phyloP scores from a whole-genome alignment of 305 asterid genomes.

The Salvia sclarea region DNA sequence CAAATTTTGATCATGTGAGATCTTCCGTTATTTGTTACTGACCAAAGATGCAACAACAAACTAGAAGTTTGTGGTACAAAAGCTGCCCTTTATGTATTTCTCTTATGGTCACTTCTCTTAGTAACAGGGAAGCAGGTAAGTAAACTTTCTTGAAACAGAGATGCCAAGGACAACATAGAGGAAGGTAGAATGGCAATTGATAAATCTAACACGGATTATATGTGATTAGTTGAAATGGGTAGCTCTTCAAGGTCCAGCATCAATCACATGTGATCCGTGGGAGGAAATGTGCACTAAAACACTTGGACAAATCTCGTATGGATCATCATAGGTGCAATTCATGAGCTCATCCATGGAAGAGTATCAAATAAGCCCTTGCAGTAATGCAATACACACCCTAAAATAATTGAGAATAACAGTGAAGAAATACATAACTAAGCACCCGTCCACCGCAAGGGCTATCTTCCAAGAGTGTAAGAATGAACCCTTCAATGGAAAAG shows the following conservation, averaged over 20 bases:
- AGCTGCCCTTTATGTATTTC: neutral
- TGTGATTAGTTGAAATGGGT: neutral
- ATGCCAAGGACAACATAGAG: neutral
- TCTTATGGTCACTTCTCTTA: neutral
- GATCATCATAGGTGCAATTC: neutral
- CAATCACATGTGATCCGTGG: neutral
- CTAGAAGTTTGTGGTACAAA: neutral
- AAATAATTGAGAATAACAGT: neutral
- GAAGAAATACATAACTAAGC: neutral
- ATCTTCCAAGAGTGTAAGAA: neutral
- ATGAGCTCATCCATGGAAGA: neutral
- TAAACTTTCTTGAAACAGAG: neutral
- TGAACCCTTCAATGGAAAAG: neutral
- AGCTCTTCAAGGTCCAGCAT: neutral
- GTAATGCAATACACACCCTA: neutral
- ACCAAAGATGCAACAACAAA: neutral
- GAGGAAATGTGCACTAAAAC: neutral
- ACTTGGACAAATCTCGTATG: neutral
- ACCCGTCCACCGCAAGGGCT: neutral
- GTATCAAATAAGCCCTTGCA: neutral
- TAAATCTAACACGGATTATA: constrained; percentile 5
- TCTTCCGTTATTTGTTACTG: neutral
- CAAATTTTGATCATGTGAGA: neutral
- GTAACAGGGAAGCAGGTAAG: neutral
- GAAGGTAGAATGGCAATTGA: neutral